Conservation (phyloP, 1,284 basidiomycete genomes). For the Schizopora paradoxa region DNA sequence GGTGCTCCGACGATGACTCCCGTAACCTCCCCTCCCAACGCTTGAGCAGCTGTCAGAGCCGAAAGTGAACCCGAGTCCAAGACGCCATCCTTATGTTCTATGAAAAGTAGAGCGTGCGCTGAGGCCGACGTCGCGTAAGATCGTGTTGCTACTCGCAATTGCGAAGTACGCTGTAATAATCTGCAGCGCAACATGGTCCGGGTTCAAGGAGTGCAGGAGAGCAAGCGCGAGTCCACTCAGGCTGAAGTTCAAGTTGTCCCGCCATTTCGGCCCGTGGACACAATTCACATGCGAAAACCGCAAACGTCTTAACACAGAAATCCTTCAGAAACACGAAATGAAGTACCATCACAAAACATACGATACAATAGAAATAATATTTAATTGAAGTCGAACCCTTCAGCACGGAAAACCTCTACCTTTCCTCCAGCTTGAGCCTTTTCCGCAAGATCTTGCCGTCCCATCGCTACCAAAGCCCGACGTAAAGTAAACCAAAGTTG, state of each 20-base stretch:
- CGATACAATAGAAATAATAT: too few relatives aligned
- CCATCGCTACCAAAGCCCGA: slow-evolving; percentile 79
- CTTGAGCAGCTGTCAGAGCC: slow-evolving; percentile 83
- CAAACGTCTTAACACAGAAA: too few relatives aligned
- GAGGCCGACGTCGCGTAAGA: slow-evolving; percentile 51
- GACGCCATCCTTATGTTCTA: slow-evolving; percentile 83
- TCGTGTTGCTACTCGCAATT: too few relatives aligned
- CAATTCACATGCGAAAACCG: too few relatives aligned
- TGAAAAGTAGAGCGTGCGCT: slow-evolving; percentile 75
- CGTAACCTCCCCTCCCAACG: slow-evolving; percentile 83
- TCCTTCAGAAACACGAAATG: too few relatives aligned
- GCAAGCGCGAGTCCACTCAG: too few relatives aligned
- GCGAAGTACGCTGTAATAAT: too few relatives aligned
- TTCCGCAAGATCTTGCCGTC: slow-evolving; percentile 44
- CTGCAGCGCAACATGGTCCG: too few relatives aligned
- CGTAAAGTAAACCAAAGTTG: slow-evolving; percentile 93
- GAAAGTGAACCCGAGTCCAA: slow-evolving; percentile 85
- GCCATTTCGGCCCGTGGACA: too few relatives aligned
- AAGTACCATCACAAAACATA: too few relatives aligned
- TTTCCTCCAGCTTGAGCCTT: slow-evolving; percentile 38
- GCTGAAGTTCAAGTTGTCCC: too few relatives aligned
- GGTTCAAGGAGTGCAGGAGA: too few relatives aligned
- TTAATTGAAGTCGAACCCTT: slow-evolving; percentile 80
- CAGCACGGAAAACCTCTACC: slow-evolving; percentile 65
- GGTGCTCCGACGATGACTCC: slow-evolving; percentile 81